Evolutionary conservation across 805 yeast species (phyloP), one percentile per base, ranked within the genome.

Genomic region (Babjeviella inositovora): DNA sequence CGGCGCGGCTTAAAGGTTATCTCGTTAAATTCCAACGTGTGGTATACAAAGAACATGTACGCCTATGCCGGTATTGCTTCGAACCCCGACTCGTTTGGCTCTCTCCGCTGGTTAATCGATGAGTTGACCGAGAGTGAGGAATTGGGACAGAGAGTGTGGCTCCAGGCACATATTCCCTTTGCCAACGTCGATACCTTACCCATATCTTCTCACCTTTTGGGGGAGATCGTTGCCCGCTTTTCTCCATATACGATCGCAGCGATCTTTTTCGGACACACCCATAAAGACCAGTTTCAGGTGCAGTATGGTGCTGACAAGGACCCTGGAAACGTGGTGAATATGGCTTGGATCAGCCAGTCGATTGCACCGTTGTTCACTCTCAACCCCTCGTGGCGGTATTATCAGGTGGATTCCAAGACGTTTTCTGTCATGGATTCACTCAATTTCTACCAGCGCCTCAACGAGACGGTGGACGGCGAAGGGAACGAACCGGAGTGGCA

Each of bases 231-330:
- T 13, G 53, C 50, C 32, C 40, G 63, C 30, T 56, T 56, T 28
- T 52, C 59, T 17, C 63, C 63, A 8, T 47, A 45, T 34, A 55
- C 61, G 8, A 54, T 56, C 31, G 62, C 62, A 20, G 51, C 45
- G 25, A 50, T 53, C 13, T 56, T 56, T 37, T 56, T 37, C 30
- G 63, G 63, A 8, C 55, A 51, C 30, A 43, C 55, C 10, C 61
- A 54, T 31, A 35, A 33, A 26, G 62, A 55, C 33, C 53, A 51
- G 31, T 53, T 53, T 41, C 44, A 46, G 23, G 32, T 55, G 7
- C 39, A 47, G 19, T 53, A 50, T 32, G 37, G 43, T 4, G 24
- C 14, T 5, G 15, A 22, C 8, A 24, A 18, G 7, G 21, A 31
- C 5, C 36, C 42, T 12, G 33, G 31, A 23, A 33, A 31, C 11